These are phyloP conservation scores for Penicillium sp. DNA, from an alignment of 2,329 filamentous ascomycete genomes.

Conservation along the genomic window DNA sequence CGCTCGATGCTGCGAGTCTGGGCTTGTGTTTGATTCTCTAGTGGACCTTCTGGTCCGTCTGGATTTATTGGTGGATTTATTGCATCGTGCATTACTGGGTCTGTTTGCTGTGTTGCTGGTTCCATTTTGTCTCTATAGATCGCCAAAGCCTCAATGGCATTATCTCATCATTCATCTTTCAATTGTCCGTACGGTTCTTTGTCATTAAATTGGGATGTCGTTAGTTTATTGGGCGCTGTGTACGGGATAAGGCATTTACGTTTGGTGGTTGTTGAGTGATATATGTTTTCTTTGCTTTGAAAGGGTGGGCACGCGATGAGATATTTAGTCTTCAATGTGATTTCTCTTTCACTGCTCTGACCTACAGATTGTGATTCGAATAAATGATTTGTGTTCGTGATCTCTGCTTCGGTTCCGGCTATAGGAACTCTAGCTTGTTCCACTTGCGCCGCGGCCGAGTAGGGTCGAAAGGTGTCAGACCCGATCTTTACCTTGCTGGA, in stretches of 20 bases:
- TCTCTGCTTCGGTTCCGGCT: neutral
- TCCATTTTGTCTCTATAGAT: neutral
- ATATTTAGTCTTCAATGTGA: neutral
- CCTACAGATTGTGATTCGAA: neutral
- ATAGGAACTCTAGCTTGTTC: neutral
- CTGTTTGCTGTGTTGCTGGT: neutral
- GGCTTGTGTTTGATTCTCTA: constrained; percentile 4
- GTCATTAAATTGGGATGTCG: neutral
- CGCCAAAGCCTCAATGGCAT: neutral
- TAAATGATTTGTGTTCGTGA: neutral
- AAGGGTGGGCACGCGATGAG: neutral
- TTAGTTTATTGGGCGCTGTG: no score
- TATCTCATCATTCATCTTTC: neutral
- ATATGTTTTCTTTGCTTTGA: neutral
- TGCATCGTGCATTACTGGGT: constrained; percentile 1
- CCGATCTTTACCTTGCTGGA: neutral
- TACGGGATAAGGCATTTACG: no score
- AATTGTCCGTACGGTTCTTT: neutral
- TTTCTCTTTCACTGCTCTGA: neutral
- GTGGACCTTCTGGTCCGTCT: neutral
- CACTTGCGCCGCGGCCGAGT: neutral
- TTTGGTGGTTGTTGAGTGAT: neutral
- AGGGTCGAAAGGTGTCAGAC: neutral
- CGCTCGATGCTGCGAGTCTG: neutral
- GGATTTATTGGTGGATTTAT: neutral